Conservation (phyloP, 805 yeast genomes). For the Debaryomyces hansenii region DNA sequence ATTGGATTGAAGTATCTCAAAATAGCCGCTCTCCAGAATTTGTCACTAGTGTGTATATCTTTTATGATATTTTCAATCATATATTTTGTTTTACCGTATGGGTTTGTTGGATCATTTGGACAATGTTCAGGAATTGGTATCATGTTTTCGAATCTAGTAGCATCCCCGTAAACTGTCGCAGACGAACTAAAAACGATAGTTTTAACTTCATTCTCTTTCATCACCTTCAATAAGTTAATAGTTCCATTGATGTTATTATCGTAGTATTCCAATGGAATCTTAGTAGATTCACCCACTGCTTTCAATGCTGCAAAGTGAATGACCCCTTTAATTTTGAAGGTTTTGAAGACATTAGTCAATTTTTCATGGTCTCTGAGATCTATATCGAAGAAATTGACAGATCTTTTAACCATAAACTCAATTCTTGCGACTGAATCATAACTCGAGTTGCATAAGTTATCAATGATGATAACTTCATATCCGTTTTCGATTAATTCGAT, state of each 20-base stretch:
- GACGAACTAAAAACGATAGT: slow-evolving; percentile 72
- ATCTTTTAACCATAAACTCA: slow-evolving; percentile 50
- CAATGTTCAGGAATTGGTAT: slow-evolving; percentile 79
- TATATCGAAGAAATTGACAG: slow-evolving; percentile 55
- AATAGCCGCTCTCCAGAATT: slow-evolving; percentile 54
- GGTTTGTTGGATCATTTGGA: slow-evolving; percentile 73
- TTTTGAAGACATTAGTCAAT: slow-evolving; percentile 47
- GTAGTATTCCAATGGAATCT: slow-evolving; percentile 67
- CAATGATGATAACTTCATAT: slow-evolving; percentile 70
- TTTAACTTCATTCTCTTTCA: slow-evolving; percentile 47
- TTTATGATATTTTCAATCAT: slow-evolving; percentile 61
- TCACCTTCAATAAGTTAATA: slow-evolving; percentile 52
- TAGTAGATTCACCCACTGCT: slow-evolving; percentile 77
- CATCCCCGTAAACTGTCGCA: slow-evolving; percentile 85
- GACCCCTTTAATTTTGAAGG: slow-evolving; percentile 55
- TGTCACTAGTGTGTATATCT: slow-evolving; percentile 51
- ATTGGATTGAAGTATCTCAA: slow-evolving; percentile 81
- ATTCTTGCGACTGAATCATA: slow-evolving; percentile 64
- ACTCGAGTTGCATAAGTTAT: slow-evolving; percentile 66
- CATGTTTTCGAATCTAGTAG: slow-evolving; percentile 66
- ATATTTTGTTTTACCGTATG: slow-evolving; percentile 74
- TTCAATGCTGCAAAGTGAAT: slow-evolving; percentile 82
- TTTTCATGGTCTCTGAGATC: slow-evolving; percentile 55
- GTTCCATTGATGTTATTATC: slow-evolving; percentile 70
- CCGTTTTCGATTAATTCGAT: slow-evolving; percentile 62